Evolutionary conservation across 257 asterid genomes (phyloP), one percentile per base, ranked within the genome.

Genomic region (Capsicum pubescens): DNA sequence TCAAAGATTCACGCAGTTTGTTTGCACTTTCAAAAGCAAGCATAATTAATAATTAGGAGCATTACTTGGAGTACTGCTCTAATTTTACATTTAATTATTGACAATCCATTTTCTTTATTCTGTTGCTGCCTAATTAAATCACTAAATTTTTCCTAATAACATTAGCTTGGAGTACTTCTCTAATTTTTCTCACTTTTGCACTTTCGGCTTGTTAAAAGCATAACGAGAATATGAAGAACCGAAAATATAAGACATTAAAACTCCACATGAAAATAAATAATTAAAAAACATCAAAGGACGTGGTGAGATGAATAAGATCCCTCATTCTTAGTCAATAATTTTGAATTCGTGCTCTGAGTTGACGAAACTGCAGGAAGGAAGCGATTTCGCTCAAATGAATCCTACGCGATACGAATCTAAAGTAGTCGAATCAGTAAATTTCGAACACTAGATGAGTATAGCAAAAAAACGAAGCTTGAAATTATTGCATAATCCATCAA

Each of bases 321-420:
- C 4, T 64, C 9, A 26, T 2, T 6, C 0, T 26, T 64, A 26
- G 32, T 26, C 0, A 64, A 0, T 11, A 64, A 0, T 58, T 32
- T 64, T 2, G 7, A 26, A 26, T 26, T 26, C 0, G 9, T 12
- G 17, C 10, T 64, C 32, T 26, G 32, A 26, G 32, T 26, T 26
- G 32, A 26, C 32, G 32, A 26, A 5, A 64, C 0, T 12, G 0
- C 5, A 26, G 0, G 1, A 12, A 32, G 1, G 2, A 11, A 32
- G 2, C 0, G 2, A 0, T 64, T 64, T 11, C 2, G n/a, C 5
- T 32, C n/a, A 2, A 64, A 64, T 64, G 7, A 64, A 32, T 6
- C 2, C 5, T 12, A 12, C 5, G 2, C 3, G 2, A 12, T 3
- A 19, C 1, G 1, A 4, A 13, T 67, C 19, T 66, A 1, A 66